Conservation (phyloP, 1,284 basidiomycete genomes). For the Cutaneotrichosporon sp. region DNA sequence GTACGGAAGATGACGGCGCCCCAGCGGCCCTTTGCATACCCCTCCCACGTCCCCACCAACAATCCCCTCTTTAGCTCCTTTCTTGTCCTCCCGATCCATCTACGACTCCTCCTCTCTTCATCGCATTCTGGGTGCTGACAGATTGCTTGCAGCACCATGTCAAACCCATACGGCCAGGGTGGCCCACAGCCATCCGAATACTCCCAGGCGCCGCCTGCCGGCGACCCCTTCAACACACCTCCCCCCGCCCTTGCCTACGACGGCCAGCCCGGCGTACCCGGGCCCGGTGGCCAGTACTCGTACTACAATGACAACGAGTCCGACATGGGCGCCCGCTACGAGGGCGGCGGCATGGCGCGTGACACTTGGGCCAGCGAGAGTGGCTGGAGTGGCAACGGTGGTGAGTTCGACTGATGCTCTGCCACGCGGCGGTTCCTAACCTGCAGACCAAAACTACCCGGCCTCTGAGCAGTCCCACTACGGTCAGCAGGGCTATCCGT, state of each 20-base stretch:
- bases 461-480: slow-evolving; percentile 41
- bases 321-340: slow-evolving; percentile 62
- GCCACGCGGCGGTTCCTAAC: neutral
- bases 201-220: slow-evolving; percentile 14
- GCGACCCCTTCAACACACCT: slow-evolving; percentile 46
- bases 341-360: slow-evolving; percentile 51
- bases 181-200: slow-evolving; percentile 24
- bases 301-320: slow-evolving; percentile 74
- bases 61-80: neutral
- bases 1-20: neutral
- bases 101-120: neutral
- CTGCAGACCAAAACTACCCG: slow-evolving; percentile 30
- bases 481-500: slow-evolving; percentile 40
- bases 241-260: slow-evolving; percentile 37
- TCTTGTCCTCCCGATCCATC: neutral
- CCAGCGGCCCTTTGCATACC: neutral
- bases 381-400: slow-evolving; percentile 36
- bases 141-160: slow-evolving; percentile 13
- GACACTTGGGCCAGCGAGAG: slow-evolving; percentile 54
- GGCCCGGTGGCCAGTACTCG: slow-evolving; percentile 39
- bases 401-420: slow-evolving; percentile 45
- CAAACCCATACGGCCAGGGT: slow-evolving; percentile 19
- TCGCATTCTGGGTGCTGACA: neutral
- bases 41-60: neutral
- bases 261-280: slow-evolving; percentile 17